Evolutionary conservation across 2,329 filamentous ascomycete species (phyloP), one percentile per base, ranked within the genome.

Genomic region (Penicillium sp.): DNA sequence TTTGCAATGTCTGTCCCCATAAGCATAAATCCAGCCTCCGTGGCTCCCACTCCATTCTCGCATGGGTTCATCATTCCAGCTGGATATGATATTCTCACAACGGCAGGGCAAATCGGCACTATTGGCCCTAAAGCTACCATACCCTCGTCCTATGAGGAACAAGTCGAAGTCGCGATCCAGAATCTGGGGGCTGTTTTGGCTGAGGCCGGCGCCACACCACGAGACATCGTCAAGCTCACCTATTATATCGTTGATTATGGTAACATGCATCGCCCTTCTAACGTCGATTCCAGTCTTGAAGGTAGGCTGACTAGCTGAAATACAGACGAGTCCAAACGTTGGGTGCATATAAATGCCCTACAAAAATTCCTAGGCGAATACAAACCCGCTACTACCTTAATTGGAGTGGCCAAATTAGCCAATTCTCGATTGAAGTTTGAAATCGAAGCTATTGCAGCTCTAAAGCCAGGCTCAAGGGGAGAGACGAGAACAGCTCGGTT

Each of bases 391-490:
- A 72, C 71, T 21, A 77, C 73, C 0, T 62, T 77, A 16, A 67
- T 77, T 0, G 73, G 75, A 5, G 74, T 78, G 11, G 61, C 66
- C 1, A 60, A 66, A 42, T 65, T 79, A 12, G 75, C 75, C 0
- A 60, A 64, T 1, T 65, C 74, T 7, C 62, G 62, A 3, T 74
- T 68, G 63, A 63, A 75, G 5, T 73, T 79, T 59, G 74, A 78
- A 66, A 67, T 78, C 45, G 74, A 77, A 33, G 75, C 75, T 11
- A n/a, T 49, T 21, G 30, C 35, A 16, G 52, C 46, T 14, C 20
- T 55, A 18, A 30, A 30, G 26, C 5, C 26, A 5, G 26, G 26
- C 26, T 30, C 9, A 30, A 30, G 9, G 9, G 26, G 26, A 30
- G 26, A 30, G 9, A 9, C 26, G 9, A 30, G 26, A 9, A 9